Conservation (phyloP, 139 green algal species). For the Chlorella sp. region DNA sequence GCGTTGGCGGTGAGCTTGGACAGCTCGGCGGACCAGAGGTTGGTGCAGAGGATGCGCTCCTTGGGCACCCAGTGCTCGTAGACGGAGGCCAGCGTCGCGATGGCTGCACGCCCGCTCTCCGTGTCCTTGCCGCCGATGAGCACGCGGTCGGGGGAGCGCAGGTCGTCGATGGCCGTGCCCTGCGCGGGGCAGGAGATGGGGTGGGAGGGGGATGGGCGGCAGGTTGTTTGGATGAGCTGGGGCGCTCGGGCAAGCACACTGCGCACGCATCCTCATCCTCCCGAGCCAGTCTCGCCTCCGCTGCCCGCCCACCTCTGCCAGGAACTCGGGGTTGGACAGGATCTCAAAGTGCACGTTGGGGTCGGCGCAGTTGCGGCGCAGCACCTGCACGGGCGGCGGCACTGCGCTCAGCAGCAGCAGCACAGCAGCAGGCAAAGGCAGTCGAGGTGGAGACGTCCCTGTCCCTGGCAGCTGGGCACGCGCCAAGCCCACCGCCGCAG, state of each 20-base stretch:
- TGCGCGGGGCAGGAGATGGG: too few relatives aligned
- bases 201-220: too few relatives aligned
- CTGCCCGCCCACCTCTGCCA: too few relatives aligned
- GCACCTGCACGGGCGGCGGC: conserved; percentile 54
- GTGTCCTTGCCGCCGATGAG: conserved; percentile 88
- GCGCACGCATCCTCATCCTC: too few relatives aligned
- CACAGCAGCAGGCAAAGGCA: neutral
- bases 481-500: too few relatives aligned
- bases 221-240: too few relatives aligned
- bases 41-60: conserved; percentile 92
- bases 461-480: neutral
- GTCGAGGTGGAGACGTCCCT: too few relatives aligned
- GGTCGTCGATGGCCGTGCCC: conserved; percentile 89
- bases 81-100: conserved; percentile 76
- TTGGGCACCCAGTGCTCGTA: conserved; percentile 96
- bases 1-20: conserved; percentile 98
- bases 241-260: too few relatives aligned
- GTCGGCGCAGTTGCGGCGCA: conserved; percentile 78
- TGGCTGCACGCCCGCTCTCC: conserved; percentile 67
- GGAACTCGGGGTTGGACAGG: conserved; percentile 91
- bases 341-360: conserved; percentile 90
- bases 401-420: neutral
- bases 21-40: conserved; percentile 98
- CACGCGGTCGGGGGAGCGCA: conserved; percentile 70
- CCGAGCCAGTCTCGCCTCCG: too few relatives aligned